Percentiles rank a stretch among this genome's conserved stretches.
Conservation (phyloP, 495 filamentous ascomycete genomes). For the Chaetomium fimeti region DNA sequence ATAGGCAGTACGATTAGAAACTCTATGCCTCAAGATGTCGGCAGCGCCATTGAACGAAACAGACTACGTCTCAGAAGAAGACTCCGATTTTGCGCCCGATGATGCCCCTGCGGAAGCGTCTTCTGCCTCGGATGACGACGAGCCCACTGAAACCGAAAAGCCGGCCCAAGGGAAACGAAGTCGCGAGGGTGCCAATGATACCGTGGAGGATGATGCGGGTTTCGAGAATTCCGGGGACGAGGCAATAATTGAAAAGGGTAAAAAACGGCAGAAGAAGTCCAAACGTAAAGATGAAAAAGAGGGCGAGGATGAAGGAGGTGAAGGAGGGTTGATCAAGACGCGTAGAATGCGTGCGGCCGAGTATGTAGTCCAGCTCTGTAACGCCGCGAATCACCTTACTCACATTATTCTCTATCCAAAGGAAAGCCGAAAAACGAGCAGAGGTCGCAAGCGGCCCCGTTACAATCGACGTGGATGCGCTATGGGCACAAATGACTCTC, state of each 20-base stretch:
- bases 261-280: conserved; percentile 56
- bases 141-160: conserved; percentile 19
- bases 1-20: background rate
- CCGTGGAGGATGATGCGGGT: conserved; percentile 45
- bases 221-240: conserved; percentile 76
- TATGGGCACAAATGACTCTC: conserved; percentile 80
- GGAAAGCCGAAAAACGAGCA: conserved; percentile 64
- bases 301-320: conserved; percentile 59
- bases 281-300: conserved; percentile 47
- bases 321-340: conserved; percentile 82
- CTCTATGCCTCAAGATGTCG: conserved; percentile 20
- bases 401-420: conserved; percentile 33
- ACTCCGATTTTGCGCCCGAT: conserved; percentile 70
- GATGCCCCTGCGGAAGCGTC: conserved; percentile 51
- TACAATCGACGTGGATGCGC: conserved; percentile 82
- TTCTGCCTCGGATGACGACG: conserved; percentile 46
- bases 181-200: conserved; percentile 40
- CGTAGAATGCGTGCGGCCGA: conserved; percentile 63
- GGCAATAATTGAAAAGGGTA: conserved; percentile 62
- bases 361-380: conserved; percentile 33
- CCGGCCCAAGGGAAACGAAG: conserved; percentile 39
- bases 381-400: conserved; percentile 16
- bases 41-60: conserved; percentile 48
- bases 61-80: conserved; percentile 68
- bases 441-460: conserved; percentile 62